Conservation (phyloP, 768 basidiomycete species). For the Sistotremastrum suecicum region DNA sequence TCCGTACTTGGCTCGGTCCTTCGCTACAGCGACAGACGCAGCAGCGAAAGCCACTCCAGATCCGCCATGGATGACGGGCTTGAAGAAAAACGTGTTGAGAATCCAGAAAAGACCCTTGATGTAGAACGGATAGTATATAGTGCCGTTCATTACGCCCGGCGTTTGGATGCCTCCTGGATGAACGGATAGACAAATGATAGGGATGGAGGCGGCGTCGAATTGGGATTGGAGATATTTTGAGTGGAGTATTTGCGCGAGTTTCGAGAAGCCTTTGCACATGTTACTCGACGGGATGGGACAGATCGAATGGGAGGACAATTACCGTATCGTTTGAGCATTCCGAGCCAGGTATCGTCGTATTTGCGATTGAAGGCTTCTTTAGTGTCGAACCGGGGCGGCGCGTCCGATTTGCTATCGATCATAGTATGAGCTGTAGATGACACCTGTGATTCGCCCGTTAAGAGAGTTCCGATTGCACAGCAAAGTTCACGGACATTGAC, state of each 20-base stretch:
- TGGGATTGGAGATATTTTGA: slow-evolving; percentile 12
- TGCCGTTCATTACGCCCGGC: no score
- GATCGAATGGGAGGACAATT: no score
- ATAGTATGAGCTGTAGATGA: slow-evolving; percentile 7
- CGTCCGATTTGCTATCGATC: slow-evolving; percentile 6
- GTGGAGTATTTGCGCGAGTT: slow-evolving; percentile 12
- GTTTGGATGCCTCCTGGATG: slow-evolving; percentile 30
- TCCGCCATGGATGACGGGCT: no score
- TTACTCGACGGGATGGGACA: no score
- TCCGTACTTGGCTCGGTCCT: slow-evolving; percentile 9
- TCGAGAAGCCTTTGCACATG: slow-evolving; percentile 18
- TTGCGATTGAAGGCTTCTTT: slow-evolving; percentile 21
- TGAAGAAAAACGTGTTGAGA: no score
- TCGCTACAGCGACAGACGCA: slow-evolving; percentile 6
- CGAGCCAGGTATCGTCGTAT: slow-evolving; percentile 4
- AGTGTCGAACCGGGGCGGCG: slow-evolving; percentile 13
- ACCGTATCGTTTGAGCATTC: not conserved
- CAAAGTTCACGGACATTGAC: slow-evolving; percentile 11
- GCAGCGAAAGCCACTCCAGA: slow-evolving; percentile 8
- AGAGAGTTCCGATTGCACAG: not conserved
- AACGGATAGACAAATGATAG: slow-evolving; percentile 26
- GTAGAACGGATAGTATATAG: no score
- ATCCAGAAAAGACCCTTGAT: no score
- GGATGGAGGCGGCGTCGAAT: slow-evolving; percentile 15
- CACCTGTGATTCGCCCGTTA: slow-evolving; percentile 7